Evolutionary conservation across 2,329 filamentous ascomycete species (phyloP), one percentile per base, ranked within the genome.

Genomic region (Colletotrichum agaves): DNA sequence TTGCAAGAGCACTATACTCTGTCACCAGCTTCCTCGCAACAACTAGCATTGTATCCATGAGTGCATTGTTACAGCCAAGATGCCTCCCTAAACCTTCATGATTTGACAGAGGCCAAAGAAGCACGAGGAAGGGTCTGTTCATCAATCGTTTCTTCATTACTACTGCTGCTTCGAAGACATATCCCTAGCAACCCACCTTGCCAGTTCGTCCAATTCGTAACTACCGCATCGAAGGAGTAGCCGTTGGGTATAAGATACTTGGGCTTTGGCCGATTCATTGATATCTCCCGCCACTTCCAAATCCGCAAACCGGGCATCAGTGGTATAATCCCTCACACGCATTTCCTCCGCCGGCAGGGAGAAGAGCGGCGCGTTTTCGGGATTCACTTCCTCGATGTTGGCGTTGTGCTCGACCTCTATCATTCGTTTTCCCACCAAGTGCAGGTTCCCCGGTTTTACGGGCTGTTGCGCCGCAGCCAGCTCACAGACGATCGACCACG

Each of bases 311-410:
- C 64, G 61, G 12, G 37, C 19, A 23, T 67, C 64, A 31, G 23
- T 39, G 8, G 27, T 17, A 8, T 60, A 67, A 21, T 67, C 64
- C 17, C 44, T 64, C n/a, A 67, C 61, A 17, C 64, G 64, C 64
- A 67, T 67, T 53, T 67, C 64, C 17, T 67, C 64, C 4, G 64
- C 61, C 39, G 64, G 64, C n/a, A 67, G 27, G n/a, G 64, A 67
- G 33, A 67, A 67, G 5, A 64, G 47, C 3, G 27, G 39, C 6
- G 64, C 64, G 31, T 59, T 67, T 10, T 64, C 37, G 0, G 31
- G 37, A 12, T 37, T 64, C 0, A 67, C 46, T 27, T 67, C 61
- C 15, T 59, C 61, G 5, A 67, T 67, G 6, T 44, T 59, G 46
- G 37, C 64, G 46, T 67, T 67, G 31, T 67, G 64, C 13, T 67